Base-by-base conservation (phyloP, 2,329 filamentous ascomycete genomes). In the Colletotrichum sp. region DNA sequence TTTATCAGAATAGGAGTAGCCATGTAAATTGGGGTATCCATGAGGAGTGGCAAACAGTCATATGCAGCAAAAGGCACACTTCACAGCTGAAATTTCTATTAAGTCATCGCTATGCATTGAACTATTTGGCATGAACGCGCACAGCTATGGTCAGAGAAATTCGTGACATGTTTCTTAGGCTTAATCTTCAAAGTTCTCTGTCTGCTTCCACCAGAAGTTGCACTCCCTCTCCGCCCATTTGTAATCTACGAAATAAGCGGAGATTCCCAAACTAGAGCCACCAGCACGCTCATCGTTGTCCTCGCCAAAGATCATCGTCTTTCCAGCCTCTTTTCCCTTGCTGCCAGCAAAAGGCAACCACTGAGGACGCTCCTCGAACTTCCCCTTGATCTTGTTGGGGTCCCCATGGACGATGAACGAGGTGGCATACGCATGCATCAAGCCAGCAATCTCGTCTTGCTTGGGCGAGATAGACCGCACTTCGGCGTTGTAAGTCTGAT, bases 211-310 rank as follows among this genome's bases (percentile, higher is more conserved):
- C 88, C 87, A 89, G 77, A 88, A 89, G 8, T 85, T 80, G 61
- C 86, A 89, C 78, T 89, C 84, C 68, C 84, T 82, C 30, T 82
- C 81, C 3, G 83, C 84, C 86, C 86, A 89, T 16, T 80, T 81
- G 79, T 86, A 86, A 27, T 83, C 79, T 8, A 81, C 78, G 77
- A 87, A 79, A 74, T 86, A 79, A 5, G 88, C 87, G 8, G 86
- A 78, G 27, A 84, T 80, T 2, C 85, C 87, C 25, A 78, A 66
- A 5, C 78, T 76, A 2, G 43, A 79, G 0, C 88, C 88, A 0
- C 88, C 87, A 58, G 86, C 86, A 9, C 86, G 79, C 76, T 89
- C 88, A 77, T 89, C 85, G 77, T 89, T 89, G 0, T 85, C 88
- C 43, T 86, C 81, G 1, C 88, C 88, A 27, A 89, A 82, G 0